Conservation (phyloP, 371 early-diverging fungal species). For the Entomophthora muscae region DNA sequence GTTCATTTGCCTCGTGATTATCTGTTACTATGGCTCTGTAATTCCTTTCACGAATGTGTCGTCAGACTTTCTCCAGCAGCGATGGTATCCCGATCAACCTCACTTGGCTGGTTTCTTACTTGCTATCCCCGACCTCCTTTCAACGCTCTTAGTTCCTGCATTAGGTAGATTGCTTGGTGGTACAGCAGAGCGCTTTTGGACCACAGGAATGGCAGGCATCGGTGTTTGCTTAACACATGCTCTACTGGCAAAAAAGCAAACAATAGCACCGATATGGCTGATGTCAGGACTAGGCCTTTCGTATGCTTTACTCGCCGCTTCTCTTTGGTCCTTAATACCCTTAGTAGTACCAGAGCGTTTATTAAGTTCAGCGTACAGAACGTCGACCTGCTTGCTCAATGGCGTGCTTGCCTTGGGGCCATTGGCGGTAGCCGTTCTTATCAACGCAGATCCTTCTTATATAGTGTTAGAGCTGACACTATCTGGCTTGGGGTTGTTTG, state of each 20-base stretch:
- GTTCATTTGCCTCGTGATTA: neutral
- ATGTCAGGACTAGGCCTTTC: neutral
- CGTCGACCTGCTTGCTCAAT: neutral
- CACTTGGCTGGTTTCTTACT: neutral
- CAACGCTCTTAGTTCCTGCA: neutral
- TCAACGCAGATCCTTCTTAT: neutral
- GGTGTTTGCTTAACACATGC: neutral
- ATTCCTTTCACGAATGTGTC: neutral
- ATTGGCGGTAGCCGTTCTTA: neutral
- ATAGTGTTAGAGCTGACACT: neutral
- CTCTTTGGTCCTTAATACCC: neutral
- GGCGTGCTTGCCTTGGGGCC: neutral
- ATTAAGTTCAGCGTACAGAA: neutral
- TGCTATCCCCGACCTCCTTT: neutral
- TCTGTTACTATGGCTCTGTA: neutral
- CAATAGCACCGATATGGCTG: neutral
- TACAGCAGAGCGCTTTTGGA: neutral
- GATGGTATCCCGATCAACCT: neutral
- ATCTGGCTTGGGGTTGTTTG: neutral
- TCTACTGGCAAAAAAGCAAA: neutral
- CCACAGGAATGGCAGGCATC: neutral
- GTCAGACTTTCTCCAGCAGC: neutral
- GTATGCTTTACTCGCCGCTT: neutral
- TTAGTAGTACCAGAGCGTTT: neutral
- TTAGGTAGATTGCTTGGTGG: neutral